A percentile compares a stretch with the other conserved stretches of the same genome.
Conservation (phyloP, 768 basidiomycete species). For the Amanita molliuscula region DNA sequence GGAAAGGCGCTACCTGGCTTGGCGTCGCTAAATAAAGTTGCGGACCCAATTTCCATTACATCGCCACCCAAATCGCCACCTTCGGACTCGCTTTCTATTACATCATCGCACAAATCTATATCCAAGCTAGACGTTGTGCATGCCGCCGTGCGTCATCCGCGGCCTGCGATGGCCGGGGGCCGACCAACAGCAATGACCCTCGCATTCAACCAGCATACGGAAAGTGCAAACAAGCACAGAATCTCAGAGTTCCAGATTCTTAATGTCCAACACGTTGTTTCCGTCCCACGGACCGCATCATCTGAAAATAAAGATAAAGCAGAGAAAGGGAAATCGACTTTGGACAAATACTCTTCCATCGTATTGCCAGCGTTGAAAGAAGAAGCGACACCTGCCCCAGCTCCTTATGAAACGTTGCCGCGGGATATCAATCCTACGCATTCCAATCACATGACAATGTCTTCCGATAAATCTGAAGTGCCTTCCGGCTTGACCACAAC, state of each 20-base stretch:
- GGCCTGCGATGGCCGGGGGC: slow-evolving; percentile 60
- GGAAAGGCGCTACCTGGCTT: slow-evolving; percentile 35
- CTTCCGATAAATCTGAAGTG: not conserved
- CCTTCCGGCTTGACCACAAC: not conserved
- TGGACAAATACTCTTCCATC: slow-evolving; percentile 55
- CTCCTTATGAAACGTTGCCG: slow-evolving; percentile 46
- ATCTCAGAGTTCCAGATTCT: not conserved
- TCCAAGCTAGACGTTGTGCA: slow-evolving; percentile 2
- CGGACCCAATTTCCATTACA: not conserved
- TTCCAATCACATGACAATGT: not conserved
- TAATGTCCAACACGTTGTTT: slow-evolving; percentile 1
- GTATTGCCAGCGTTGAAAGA: slow-evolving; percentile 58
- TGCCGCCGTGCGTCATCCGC: slow-evolving; percentile 32
- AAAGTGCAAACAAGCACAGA: not conserved
- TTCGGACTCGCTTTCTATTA: not conserved
- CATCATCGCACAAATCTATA: not conserved
- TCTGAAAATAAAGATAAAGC: slow-evolving; percentile 19
- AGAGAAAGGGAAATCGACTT: slow-evolving; percentile 58
- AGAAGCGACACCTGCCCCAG: slow-evolving; percentile 47
- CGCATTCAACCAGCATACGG: slow-evolving; percentile 29
- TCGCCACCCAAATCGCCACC: not conserved
- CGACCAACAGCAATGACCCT: slow-evolving; percentile 72
- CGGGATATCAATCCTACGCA: slow-evolving; percentile 12
- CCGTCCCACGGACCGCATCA: slow-evolving; percentile 14
- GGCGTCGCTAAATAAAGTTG: slow-evolving; percentile 8